Base-by-base conservation (phyloP, 2,329 filamentous ascomycete genomes). In the Aulographum hederae region DNA sequence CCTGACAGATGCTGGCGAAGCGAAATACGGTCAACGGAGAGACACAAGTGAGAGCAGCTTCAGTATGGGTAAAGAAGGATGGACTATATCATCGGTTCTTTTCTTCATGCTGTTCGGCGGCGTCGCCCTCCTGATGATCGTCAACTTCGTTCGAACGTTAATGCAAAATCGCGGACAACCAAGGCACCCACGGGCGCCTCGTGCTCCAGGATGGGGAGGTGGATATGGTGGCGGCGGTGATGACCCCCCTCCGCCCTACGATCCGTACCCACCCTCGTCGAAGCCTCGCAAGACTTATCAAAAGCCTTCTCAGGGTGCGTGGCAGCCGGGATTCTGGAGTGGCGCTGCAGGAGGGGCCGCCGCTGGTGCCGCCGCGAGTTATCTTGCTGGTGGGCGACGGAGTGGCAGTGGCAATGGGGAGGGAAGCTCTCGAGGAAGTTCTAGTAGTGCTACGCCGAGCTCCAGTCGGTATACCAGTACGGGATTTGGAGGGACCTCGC, bases 321-420 rank as follows among this genome's bases (percentile, higher is more conserved):
- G 76, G 75, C 62, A 64, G 31, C 77, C 78, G 4, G 78, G 78
- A 1, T 82, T 84, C 53, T 84, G 77, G 77, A 67, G 60, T 13
- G 78, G 77, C 14, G 54, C 69, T n/a, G 63, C 67, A 0, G 66
- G 67, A 12, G 79, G 78, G 28, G 74, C 72, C 4, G 76, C 77
- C 1, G 77, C 74, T 3, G 73, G 63, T 2, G 81, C 80, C 45
- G 48, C 65, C 35, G 72, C 73, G 4, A 69, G 69, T 0, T 8
- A n/a, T 8, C 8, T n/a, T 8, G 21, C 8, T 25, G 21, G 21
- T 25, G n/a, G n/a, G 8, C 21, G 21, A 8, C n/a, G 8, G n/a
- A 25, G n/a, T 25, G 21, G 21, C 21, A 25, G 18, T 31, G 40
- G 17, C 34, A 42, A 25, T 28, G 39, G 51, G 18, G 50, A 49